Evolutionary conservation across 179 eudicot genomes (phyloP).

Genomic region (Sideroxylon spinosum): DNA sequence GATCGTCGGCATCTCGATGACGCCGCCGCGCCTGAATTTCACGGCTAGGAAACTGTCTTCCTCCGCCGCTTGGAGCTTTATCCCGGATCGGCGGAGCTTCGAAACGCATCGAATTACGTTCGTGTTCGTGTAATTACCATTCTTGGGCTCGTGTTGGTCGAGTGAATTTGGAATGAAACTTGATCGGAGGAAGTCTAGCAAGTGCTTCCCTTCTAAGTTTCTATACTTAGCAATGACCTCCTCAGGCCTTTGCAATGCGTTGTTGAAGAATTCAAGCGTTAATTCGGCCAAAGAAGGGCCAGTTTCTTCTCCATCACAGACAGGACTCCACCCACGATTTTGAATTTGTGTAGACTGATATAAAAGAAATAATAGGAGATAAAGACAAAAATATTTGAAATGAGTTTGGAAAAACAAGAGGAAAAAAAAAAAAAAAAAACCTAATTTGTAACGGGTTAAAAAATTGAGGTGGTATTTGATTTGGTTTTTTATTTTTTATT

Average conservation of each 20-base stretch:
- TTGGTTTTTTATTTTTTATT: too few species aligned
- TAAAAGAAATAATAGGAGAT: too few species aligned
- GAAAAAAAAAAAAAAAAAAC: too few species aligned
- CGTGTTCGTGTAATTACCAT: slow-evolving; percentile 12
- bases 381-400: too few species aligned
- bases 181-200: slow-evolving; percentile 61
- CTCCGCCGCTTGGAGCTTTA: slow-evolving; percentile 33
- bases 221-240: slow-evolving; percentile 22
- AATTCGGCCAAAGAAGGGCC: slow-evolving; percentile 36
- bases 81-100: slow-evolving; percentile 68
- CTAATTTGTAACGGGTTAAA: too few species aligned
- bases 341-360: too few species aligned
- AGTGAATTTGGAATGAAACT: slow-evolving; percentile 42
- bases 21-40: slow-evolving; percentile 50
- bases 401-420: too few species aligned
- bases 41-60: slow-evolving; percentile 57
- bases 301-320: not conserved
- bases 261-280: slow-evolving; percentile 51
- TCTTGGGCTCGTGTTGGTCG: slow-evolving; percentile 18
- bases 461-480: too few species aligned
- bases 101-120: slow-evolving; percentile 56
- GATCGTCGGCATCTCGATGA: slow-evolving; percentile 67
- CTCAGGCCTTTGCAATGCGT: slow-evolving; percentile 31
- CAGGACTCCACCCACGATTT: too few species aligned
- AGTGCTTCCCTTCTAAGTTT: slow-evolving; percentile 40